Evolutionary conservation across 352 stramenopile genomes (phyloP).

Genomic region (Heterotrichella gracilis): DNA sequence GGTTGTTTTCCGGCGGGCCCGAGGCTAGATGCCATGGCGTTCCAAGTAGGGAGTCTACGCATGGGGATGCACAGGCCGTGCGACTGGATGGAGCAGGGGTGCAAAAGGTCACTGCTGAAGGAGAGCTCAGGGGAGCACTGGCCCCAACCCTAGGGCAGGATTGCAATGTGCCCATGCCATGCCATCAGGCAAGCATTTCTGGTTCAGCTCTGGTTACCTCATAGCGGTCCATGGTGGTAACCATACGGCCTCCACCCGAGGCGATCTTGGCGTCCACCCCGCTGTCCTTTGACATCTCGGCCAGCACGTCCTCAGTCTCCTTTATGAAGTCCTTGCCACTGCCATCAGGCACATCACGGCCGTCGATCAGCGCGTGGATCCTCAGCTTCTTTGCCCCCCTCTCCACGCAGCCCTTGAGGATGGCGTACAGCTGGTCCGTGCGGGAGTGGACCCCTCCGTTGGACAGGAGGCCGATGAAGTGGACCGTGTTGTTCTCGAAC

Average conservation of each 20-base stretch:
- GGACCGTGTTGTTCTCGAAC: conserved; percentile 10
- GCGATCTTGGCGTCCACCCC: neutral
- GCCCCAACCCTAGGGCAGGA: no score
- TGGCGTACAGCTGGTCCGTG: conserved; percentile 12
- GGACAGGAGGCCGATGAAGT: conserved; percentile 18
- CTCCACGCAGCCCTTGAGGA: neutral
- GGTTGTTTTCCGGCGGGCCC: no score
- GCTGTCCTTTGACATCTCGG: no score
- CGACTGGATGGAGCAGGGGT: no score
- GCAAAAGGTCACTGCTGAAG: no score
- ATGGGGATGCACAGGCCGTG: no score
- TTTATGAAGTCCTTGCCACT: neutral
- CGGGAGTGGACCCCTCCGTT: conserved; percentile 17
- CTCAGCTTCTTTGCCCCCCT: neutral
- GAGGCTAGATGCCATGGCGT: no score
- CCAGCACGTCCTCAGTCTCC: neutral
- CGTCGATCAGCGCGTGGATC: conserved; percentile 17
- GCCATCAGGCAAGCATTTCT: no score
- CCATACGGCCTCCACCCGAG: neutral
- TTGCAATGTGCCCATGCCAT: no score
- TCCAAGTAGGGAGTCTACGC: no score
- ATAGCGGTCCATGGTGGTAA: neutral
- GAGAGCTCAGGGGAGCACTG: no score
- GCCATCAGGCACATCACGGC: conserved; percentile 15
- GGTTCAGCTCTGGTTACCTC: no score